A percentile compares a stretch with the other conserved stretches of the same genome.
These are phyloP conservation scores for Solanum hybrid DNA, from an alignment of 305 asterid species.

Conservation along the genomic window DNA sequence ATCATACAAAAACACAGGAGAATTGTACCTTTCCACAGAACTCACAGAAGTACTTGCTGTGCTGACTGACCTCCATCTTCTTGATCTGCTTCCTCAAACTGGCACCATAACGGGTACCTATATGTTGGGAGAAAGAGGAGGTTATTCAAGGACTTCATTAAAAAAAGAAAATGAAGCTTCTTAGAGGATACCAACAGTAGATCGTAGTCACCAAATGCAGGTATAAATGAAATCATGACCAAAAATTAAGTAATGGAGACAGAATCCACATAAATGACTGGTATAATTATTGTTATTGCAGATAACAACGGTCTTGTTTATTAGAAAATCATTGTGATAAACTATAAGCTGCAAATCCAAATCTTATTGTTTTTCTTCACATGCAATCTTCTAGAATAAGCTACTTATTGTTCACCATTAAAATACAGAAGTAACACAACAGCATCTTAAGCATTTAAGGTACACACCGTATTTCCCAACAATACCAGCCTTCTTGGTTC, in stretches of 20 bases:
- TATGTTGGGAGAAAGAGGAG: background rate
- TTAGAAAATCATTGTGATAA: background rate
- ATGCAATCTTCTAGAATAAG: background rate
- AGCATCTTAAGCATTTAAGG: background rate
- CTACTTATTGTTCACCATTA: background rate
- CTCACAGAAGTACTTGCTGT: conserved; percentile 35
- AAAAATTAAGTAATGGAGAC: background rate
- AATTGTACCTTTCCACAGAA: conserved; percentile 45
- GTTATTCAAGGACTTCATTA: background rate
- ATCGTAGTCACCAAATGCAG: background rate
- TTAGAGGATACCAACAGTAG: background rate
- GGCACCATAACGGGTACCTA: conserved; percentile 55
- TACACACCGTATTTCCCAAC: conserved; percentile 36
- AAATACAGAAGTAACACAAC: background rate
- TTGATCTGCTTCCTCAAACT: conserved; percentile 58
- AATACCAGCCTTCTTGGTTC: conserved; percentile 49
- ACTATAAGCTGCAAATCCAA: background rate
- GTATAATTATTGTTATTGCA: background rate
- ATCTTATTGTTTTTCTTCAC: background rate
- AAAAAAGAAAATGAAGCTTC: background rate
- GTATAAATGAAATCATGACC: background rate
- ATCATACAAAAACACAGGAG: background rate
- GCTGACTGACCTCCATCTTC: conserved; percentile 53
- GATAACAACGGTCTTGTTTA: background rate
- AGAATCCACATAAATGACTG: background rate